A percentile compares a stretch with the other conserved stretches of the same genome.
Conservation (phyloP, 2,329 filamentous ascomycete species). For the Aspergillus tamarii region DNA sequence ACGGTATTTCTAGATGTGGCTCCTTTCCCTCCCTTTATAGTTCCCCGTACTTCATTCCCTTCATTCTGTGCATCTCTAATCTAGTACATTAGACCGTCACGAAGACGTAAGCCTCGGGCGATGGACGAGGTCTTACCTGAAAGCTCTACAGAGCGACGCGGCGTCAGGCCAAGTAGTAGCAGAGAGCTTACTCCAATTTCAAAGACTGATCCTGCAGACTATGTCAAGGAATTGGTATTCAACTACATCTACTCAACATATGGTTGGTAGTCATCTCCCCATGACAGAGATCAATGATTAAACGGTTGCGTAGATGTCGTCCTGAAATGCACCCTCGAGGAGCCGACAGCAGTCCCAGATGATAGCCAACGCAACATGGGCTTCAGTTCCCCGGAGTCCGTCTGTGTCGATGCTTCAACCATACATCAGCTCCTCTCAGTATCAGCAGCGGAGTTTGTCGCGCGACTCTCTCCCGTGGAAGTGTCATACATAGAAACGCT, state of each 20-base stretch:
- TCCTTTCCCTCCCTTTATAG: neutral
- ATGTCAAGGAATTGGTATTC: neutral
- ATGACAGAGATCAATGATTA: neutral
- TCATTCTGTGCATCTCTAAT: neutral
- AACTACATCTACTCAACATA: constrained; percentile 6
- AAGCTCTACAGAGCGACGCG: neutral
- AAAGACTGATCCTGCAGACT: constrained; percentile 3
- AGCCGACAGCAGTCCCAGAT: neutral
- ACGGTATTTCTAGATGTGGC: neutral
- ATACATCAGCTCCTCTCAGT: neutral
- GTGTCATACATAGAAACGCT: neutral
- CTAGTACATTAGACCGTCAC: neutral
- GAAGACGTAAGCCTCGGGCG: neutral
- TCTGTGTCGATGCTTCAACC: neutral
- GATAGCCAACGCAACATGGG: neutral
- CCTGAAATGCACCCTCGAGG: neutral
- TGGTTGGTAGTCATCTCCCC: neutral
- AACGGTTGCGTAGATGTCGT: neutral
- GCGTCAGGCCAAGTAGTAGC: neutral
- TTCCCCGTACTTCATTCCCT: neutral
- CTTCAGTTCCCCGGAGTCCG: neutral
- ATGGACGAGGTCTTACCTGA: neutral
- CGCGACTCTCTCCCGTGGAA: neutral
- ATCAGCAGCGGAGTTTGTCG: neutral
- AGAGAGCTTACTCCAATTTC: neutral